These are phyloP conservation scores for Hirsutella minnesotensis DNA, from an alignment of 2,329 filamentous ascomycete species.

Conservation along the genomic window DNA sequence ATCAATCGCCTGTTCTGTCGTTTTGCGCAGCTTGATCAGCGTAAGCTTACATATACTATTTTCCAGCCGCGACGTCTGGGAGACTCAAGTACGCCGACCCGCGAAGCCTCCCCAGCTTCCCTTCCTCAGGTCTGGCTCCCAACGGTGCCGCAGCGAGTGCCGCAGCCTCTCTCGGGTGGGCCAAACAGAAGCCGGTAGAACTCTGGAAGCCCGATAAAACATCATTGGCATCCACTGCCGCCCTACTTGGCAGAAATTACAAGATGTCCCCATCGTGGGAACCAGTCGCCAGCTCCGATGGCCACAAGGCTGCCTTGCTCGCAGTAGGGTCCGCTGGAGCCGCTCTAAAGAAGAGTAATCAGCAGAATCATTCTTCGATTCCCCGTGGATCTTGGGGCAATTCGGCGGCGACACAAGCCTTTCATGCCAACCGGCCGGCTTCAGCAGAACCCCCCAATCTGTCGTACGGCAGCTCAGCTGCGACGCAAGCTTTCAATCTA, in stretches of 20 bases:
- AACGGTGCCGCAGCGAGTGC: slow-evolving; percentile 55
- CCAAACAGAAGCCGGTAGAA: slow-evolving; percentile 53
- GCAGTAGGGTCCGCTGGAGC: slow-evolving; percentile 34
- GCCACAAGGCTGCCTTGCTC: slow-evolving; percentile 63
- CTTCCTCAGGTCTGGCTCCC: slow-evolving; percentile 48
- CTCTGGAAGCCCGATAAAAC: slow-evolving; percentile 53
- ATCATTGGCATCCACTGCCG: slow-evolving; percentile 36
- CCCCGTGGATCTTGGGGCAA: slow-evolving; percentile 39
- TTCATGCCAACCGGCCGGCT: slow-evolving; percentile 26
- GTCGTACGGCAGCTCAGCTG: slow-evolving; percentile 15
- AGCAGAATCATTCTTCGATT: slow-evolving; percentile 4
- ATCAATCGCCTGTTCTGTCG: no score
- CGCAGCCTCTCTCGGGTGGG: slow-evolving; percentile 64
- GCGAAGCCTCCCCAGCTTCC: slow-evolving; percentile 63
- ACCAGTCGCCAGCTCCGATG: slow-evolving; percentile 49
- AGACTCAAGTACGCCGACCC: slow-evolving; percentile 60
- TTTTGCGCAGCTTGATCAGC: no score
- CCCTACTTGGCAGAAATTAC: slow-evolving; percentile 29
- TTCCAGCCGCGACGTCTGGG: slow-evolving; percentile 12
- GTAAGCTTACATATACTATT: neutral
- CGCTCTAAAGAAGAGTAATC: slow-evolving; percentile 14
- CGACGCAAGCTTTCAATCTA: slow-evolving; percentile 25
- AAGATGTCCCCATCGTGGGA: slow-evolving; percentile 43
- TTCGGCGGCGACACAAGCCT: slow-evolving; percentile 60
- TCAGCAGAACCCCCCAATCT: slow-evolving; percentile 8